These are phyloP conservation scores for Durusdinium trenchii DNA, from an alignment of 73 alveolate species.

Conservation along the genomic window DNA sequence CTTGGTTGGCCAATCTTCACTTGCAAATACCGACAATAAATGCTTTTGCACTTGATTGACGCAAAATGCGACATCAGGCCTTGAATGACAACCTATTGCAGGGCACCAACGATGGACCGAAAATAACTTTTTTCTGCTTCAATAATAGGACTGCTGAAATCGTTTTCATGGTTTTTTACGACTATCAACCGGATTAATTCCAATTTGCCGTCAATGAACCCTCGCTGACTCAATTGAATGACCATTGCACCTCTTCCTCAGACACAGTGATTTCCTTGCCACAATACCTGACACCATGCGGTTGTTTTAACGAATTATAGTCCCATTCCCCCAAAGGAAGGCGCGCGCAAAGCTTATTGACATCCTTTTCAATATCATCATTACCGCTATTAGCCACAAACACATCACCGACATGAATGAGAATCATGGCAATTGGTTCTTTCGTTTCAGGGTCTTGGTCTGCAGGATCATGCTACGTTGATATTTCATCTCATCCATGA, in stretches of 20 bases:
- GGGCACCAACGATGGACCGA: slow-evolving; percentile 20
- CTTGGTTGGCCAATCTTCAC: neutral
- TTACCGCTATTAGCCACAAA: neutral
- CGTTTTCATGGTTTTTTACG: neutral
- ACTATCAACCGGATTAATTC: neutral
- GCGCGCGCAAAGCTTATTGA: neutral
- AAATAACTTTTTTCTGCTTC: neutral
- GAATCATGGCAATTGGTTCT: neutral
- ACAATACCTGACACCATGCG: slow-evolving; percentile 1
- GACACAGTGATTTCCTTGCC: slow-evolving; percentile 8
- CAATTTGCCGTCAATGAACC: slow-evolving; percentile 14
- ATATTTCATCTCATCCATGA: neutral
- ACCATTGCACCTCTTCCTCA: neutral
- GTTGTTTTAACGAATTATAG: neutral
- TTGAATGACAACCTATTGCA: slow-evolving; percentile 2
- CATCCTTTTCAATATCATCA: too few relatives aligned
- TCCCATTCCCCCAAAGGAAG: slow-evolving; percentile 38
- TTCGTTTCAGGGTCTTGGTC: neutral
- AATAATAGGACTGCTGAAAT: neutral
- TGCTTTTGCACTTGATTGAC: neutral
- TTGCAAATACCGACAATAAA: neutral
- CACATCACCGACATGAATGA: slow-evolving; percentile 9
- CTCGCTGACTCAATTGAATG: neutral
- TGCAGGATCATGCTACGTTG: neutral
- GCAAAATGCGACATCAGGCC: neutral